These are phyloP conservation scores for Geotrichum klebahnii DNA, from an alignment of 1,139 yeast species.

Conservation along the genomic window DNA sequence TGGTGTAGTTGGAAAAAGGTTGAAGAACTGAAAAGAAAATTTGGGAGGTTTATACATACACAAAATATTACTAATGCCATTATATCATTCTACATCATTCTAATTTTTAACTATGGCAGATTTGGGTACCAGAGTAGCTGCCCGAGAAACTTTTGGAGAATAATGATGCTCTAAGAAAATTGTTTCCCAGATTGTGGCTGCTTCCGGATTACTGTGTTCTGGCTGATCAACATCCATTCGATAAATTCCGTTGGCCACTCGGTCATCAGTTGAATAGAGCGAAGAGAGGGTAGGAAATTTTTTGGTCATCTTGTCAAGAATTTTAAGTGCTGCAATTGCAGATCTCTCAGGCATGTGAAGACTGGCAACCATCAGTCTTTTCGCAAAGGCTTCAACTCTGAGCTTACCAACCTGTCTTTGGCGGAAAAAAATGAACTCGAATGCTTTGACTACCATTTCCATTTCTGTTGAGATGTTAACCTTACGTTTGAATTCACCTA, in stretches of 20 bases:
- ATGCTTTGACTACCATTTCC: conserved; percentile 69
- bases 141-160: conserved; percentile 66
- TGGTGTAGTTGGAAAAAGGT: neutral
- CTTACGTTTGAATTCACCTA: conserved; percentile 45
- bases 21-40: neutral
- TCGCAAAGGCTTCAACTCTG: conserved; percentile 79
- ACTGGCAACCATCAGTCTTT: conserved; percentile 62
- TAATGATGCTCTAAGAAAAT: conserved; percentile 75
- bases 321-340: conserved; percentile 67
- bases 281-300: conserved; percentile 64
- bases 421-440: conserved; percentile 77
- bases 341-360: conserved; percentile 87
- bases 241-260: conserved; percentile 72
- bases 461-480: conserved; percentile 88
- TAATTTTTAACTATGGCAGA: conserved; percentile 17
- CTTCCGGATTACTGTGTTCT: conserved; percentile 76
- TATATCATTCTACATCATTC: neutral
- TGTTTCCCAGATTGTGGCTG: conserved; percentile 88
- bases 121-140: conserved; percentile 39
- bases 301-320: conserved; percentile 68
- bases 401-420: conserved; percentile 66
- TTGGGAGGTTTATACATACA: neutral
- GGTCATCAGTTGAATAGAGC: conserved; percentile 80
- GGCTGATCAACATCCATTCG: conserved; percentile 63
- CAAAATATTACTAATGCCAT: neutral